Conservation (phyloP, 139 green algal species). For the Zygnema cylindricum region DNA sequence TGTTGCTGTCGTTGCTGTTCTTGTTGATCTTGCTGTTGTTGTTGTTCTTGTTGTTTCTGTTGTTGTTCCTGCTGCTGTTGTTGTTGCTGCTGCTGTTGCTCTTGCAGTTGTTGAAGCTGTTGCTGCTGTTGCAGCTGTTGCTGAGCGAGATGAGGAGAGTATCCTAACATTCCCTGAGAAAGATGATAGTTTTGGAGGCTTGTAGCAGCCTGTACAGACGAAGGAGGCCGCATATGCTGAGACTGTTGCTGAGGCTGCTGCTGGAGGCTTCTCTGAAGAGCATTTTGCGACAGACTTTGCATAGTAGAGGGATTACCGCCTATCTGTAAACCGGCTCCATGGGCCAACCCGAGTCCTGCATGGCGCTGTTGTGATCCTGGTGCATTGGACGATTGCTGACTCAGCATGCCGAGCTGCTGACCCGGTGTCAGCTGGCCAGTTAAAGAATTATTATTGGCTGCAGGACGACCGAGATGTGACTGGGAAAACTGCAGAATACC, state of each 20-base stretch:
- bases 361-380: background rate
- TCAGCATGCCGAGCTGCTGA: background rate
- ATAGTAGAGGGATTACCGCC: background rate
- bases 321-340: background rate
- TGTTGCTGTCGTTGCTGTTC: slow-evolving; percentile 8
- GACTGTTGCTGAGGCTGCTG: background rate
- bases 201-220: background rate
- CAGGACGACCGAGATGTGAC: background rate
- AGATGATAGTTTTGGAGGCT: background rate
- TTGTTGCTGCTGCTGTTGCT: background rate
- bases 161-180: background rate
- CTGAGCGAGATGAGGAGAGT: background rate
- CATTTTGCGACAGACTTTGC: background rate
- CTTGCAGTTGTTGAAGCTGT: background rate
- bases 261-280: background rate
- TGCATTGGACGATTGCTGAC: background rate
- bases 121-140: slow-evolving; percentile 12
- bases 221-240: background rate
- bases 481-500: background rate
- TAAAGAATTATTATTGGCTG: background rate
- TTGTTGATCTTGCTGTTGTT: background rate
- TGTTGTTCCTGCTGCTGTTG: slow-evolving; percentile 10
- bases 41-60: background rate
- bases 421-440: background rate
- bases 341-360: background rate